These are phyloP conservation scores for Amorphotheca resinae DNA, from an alignment of 495 filamentous ascomycete species.

Conservation along the genomic window DNA sequence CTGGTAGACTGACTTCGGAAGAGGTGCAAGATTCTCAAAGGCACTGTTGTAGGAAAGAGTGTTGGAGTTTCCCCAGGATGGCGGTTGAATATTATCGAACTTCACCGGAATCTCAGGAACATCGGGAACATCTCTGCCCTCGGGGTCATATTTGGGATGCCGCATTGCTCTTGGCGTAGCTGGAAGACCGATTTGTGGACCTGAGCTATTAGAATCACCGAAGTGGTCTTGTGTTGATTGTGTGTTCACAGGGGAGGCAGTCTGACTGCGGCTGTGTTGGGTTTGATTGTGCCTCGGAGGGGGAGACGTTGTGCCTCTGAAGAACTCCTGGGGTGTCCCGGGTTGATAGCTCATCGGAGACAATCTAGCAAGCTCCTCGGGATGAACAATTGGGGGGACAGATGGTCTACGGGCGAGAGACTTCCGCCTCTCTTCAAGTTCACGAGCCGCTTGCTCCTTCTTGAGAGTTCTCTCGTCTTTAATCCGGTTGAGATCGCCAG, in stretches of 20 bases:
- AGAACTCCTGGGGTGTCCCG: slow-evolving; percentile 22
- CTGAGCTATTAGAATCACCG: slow-evolving; percentile 22
- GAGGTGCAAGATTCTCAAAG: slow-evolving; percentile 20
- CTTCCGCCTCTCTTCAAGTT: slow-evolving; percentile 74
- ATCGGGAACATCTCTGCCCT: slow-evolving; percentile 43
- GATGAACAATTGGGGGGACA: slow-evolving; percentile 67
- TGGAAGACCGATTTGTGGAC: slow-evolving; percentile 50
- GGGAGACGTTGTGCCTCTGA: slow-evolving; percentile 23
- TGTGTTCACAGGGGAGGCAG: slow-evolving; percentile 30
- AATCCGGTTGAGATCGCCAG: slow-evolving; percentile 21
- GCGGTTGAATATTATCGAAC: slow-evolving; percentile 25
- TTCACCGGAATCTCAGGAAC: slow-evolving; percentile 55
- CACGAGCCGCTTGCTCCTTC: slow-evolving; percentile 69
- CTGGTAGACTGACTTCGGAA: slow-evolving; percentile 56
- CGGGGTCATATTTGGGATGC: slow-evolving; percentile 54
- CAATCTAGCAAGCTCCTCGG: slow-evolving; percentile 44
- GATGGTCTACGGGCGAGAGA: slow-evolving; percentile 71
- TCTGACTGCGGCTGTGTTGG: slow-evolving; percentile 33
- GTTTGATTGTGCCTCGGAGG: slow-evolving; percentile 23
- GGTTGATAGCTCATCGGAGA: slow-evolving; percentile 29
- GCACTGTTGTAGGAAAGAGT: slow-evolving; percentile 23
- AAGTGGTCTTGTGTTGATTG: slow-evolving; percentile 34
- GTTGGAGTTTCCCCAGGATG: slow-evolving; percentile 20
- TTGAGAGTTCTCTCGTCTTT: slow-evolving; percentile 43
- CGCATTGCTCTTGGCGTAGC: slow-evolving; percentile 80